These are phyloP conservation scores for Colletotrichum phormii DNA, from an alignment of 2,329 filamentous ascomycete species.

Conservation along the genomic window DNA sequence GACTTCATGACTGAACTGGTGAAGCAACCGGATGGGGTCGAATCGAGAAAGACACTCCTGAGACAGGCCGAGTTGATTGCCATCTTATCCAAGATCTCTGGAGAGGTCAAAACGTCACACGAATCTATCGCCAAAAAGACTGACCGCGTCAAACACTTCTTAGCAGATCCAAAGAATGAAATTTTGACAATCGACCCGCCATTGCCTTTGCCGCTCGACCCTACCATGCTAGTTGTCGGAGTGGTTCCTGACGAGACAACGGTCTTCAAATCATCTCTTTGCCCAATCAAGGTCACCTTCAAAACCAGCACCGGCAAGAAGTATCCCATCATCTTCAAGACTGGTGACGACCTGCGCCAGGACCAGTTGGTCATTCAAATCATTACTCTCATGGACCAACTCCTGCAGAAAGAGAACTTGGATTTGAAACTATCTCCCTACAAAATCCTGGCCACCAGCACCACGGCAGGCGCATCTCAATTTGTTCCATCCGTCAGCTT, in stretches of 20 bases:
- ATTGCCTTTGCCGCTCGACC: constrained; percentile 88
- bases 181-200: constrained; percentile 85
- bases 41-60: constrained; percentile 79
- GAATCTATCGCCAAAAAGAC: constrained; percentile 84
- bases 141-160: constrained; percentile 84
- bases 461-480: constrained; percentile 89
- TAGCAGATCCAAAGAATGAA: constrained; percentile 92
- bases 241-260: constrained; percentile 86
- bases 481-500: constrained; percentile 90
- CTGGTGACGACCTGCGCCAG: constrained; percentile 94
- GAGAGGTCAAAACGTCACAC: constrained; percentile 84
- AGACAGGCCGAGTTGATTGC: constrained; percentile 92
- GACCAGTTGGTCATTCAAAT: constrained; percentile 95
- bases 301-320: constrained; percentile 80
- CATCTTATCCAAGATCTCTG: constrained; percentile 87
- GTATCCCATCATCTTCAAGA: constrained; percentile 97
- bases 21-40: constrained; percentile 75
- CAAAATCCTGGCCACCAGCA: constrained; percentile 93
- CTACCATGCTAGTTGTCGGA: constrained; percentile 81
- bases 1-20: constrained; percentile 94
- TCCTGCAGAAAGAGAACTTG: constrained; percentile 94
- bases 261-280: constrained; percentile 95
- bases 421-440: constrained; percentile 96
- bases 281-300: constrained; percentile 91
- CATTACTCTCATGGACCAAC: constrained; percentile 96